phyloP scores from a whole-genome alignment of 805 yeast species.

The Wilhelminamyces savonicus region DNA sequence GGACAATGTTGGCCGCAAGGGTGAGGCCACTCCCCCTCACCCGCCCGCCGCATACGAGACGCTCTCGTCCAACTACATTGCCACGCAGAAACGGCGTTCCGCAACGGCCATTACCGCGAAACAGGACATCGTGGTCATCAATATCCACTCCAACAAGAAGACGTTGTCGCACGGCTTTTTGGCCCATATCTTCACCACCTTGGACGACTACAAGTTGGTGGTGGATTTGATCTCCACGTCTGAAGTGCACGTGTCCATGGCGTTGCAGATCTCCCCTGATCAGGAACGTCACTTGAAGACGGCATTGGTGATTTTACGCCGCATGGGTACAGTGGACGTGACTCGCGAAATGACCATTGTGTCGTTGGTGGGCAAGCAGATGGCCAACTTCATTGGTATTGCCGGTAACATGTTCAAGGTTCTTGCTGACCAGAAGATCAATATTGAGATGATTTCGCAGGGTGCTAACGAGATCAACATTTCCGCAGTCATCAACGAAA shows the following conservation, averaged over 20 bases:
- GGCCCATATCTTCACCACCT: conserved; percentile 80
- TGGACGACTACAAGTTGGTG: conserved; percentile 78
- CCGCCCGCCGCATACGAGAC: conserved; percentile 76
- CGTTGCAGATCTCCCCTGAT: conserved; percentile 68
- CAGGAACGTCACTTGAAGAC: conserved; percentile 58
- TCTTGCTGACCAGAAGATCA: conserved; percentile 83
- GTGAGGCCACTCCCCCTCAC: conserved; percentile 90
- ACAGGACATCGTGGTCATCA: conserved; percentile 83
- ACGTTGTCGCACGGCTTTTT: conserved; percentile 91
- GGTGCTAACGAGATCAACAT: conserved; percentile 98
- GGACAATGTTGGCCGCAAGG: conserved; percentile 76
- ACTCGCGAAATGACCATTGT: conserved; percentile 85
- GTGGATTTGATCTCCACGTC: conserved; percentile 96
- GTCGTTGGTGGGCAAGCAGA: conserved; percentile 92
- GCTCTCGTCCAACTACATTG: conserved; percentile 28
- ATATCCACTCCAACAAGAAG: conserved; percentile 90
- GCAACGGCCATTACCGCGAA: conserved; percentile 97
- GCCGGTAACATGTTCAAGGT: conserved; percentile 97
- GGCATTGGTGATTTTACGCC: conserved; percentile 73
- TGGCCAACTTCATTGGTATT: conserved; percentile 94
- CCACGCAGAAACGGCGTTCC: conserved; percentile 47
- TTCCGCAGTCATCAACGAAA: conserved; percentile 85
- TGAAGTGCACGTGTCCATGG: conserved; percentile 98
- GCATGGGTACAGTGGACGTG: conserved; percentile 84
- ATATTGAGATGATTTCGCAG: conserved; percentile 97